Base-by-base conservation (phyloP, 345 rosid genomes). In the Lenwebbia sp. region DNA sequence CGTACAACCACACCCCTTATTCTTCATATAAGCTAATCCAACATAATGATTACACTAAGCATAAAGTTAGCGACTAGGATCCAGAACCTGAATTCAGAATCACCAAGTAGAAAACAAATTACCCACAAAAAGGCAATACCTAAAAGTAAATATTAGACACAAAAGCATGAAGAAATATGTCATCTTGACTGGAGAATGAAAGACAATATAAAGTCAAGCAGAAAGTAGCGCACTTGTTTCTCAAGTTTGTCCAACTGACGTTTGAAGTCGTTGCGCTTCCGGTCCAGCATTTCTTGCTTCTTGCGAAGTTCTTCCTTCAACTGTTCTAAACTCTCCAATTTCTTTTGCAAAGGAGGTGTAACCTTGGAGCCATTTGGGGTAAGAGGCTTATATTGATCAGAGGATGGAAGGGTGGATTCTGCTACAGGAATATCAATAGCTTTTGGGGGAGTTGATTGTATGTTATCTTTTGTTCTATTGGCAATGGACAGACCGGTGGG, bases 201-300 rank as follows among this genome's bases (percentile, higher is more conserved):
- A 53, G 76, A 78, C 30, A 54, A 37, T 40, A 82, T 65, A 17
- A 78, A 44, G 49, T 75, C 60, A 85, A 82, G 25, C 30, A 53
- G 60, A 85, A 37, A 70, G 78, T 21, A 51, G 21, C 70, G 41
- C 26, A 54, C 87, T 44, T 85, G 87, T 94, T 94, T 97, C 88
- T 90, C 90, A 86, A 96, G 93, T 81, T 91, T 92, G 65, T 93
- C 93, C 94, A 96, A 88, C 87, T 93, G 90, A 65, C 93, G 94
- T 65, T 93, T 93, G 89, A 94, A 96, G 85, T 96, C 96, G 28
- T 88, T 94, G 78, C 97, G 93, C 90, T 95, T 96, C 93, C 92
- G 96, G 87, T 93, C 99, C 90, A 97, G 91, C 92, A 94, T 88
- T 90, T 96, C 96, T 89, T 92, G 99, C 92, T 96, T 97, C 92